phyloP scores from a whole-genome alignment of 192 early-diverging fungal species.

The Ambispora gerdemannii region DNA sequence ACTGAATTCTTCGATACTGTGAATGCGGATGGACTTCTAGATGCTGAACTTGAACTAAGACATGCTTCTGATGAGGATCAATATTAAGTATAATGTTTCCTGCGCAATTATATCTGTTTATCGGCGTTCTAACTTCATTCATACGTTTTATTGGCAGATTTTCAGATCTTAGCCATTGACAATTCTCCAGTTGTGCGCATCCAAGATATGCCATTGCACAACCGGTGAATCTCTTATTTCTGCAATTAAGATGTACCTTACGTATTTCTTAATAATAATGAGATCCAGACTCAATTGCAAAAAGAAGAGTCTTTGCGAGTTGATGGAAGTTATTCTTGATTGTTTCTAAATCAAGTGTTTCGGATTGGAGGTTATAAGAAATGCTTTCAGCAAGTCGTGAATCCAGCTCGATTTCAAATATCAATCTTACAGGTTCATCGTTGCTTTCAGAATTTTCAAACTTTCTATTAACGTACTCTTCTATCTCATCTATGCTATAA shows the following conservation, averaged over 20 bases:
- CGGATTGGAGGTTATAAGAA: background rate
- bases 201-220: background rate
- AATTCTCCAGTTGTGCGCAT: background rate
- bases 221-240: background rate
- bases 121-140: background rate
- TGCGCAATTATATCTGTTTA: conserved; percentile 7
- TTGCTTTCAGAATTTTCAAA: no score
- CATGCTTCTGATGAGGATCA: background rate
- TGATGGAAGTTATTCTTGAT: conserved; percentile 1
- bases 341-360: background rate
- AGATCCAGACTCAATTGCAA: conserved; percentile 12
- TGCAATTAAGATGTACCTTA: background rate
- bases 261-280: background rate
- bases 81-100: no score
- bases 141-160: no score
- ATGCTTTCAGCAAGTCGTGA: background rate
- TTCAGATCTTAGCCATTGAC: background rate
- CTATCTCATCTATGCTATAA: background rate
- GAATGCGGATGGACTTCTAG: no score
- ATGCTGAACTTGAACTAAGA: background rate
- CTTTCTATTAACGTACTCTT: background rate
- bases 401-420: conserved; percentile 6
- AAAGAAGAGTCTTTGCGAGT: no score
- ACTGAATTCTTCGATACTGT: no score
- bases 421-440: conserved; percentile 1